Conservation (phyloP, 1,284 basidiomycete species). For the Trametes pubescens region DNA sequence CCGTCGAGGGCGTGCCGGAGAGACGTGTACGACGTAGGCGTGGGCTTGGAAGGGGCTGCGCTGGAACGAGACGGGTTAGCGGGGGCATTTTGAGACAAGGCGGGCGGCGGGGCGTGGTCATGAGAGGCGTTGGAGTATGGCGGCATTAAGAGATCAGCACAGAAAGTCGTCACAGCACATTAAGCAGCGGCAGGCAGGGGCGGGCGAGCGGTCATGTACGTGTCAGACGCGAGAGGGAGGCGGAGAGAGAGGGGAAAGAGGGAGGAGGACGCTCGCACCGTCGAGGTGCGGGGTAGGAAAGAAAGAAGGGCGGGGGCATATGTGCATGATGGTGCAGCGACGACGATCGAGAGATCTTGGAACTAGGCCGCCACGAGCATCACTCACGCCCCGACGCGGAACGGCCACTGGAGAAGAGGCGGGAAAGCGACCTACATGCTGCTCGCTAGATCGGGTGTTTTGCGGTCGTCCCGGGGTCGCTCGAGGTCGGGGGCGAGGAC, state of each 20-base stretch:
- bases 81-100: slow-evolving; percentile 26
- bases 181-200: not conserved
- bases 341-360: slow-evolving; percentile 32
- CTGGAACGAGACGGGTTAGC: slow-evolving; percentile 36
- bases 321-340: slow-evolving; percentile 22
- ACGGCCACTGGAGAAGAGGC: slow-evolving; percentile 1
- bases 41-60: slow-evolving; percentile 29
- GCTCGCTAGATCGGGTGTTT: not conserved
- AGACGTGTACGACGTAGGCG: slow-evolving; percentile 40
- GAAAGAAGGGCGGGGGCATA: slow-evolving; percentile 13
- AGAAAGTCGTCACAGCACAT: slow-evolving; percentile 20
- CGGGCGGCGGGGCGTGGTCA: slow-evolving; percentile 39
- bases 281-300: slow-evolving; percentile 10
- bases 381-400: slow-evolving; percentile 25
- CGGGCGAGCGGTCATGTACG: not conserved
- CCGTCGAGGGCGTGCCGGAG: slow-evolving; percentile 43
- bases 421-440: slow-evolving; percentile 20
- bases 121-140: slow-evolving; percentile 35
- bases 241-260: not conserved
- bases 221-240: not conserved
- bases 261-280: not conserved
- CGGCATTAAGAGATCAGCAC: slow-evolving; percentile 38
- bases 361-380: slow-evolving; percentile 30
- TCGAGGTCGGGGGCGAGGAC: not conserved
- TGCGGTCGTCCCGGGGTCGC: not conserved